A percentile compares a stretch with the other conserved stretches of the same genome.
phyloP scores from a whole-genome alignment of 495 filamentous ascomycete species.

The Neurospora tetrasperma region DNA sequence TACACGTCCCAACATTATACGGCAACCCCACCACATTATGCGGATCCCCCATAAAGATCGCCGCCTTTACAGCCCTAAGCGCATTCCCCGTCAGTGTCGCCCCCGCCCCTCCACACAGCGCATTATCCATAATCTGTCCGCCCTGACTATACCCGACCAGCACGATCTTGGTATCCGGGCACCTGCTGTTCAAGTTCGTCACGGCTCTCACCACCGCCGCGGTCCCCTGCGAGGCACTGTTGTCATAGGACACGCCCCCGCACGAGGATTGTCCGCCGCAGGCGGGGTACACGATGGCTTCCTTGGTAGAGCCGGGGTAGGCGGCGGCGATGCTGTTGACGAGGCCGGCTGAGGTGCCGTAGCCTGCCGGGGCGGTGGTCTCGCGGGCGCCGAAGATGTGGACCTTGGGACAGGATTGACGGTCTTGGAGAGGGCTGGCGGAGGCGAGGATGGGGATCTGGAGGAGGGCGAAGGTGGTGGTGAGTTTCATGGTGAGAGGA shows the following conservation, averaged over 20 bases:
- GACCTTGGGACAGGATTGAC: constrained; percentile 38
- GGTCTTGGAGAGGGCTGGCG: constrained; percentile 16
- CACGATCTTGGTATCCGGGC: constrained; percentile 48
- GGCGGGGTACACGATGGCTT: constrained; percentile 50
- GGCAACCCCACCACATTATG: constrained; percentile 41
- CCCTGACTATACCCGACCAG: constrained; percentile 56
- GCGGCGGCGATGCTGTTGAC: constrained; percentile 44
- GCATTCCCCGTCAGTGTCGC: constrained; percentile 38
- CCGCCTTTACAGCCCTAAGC: constrained; percentile 38
- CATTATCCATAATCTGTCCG: constrained; percentile 54
- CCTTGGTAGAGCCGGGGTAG: constrained; percentile 43
- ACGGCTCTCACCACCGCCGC: constrained; percentile 45
- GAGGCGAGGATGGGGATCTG: constrained; percentile 12
- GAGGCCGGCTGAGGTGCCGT: constrained; percentile 41
- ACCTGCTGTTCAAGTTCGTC: constrained; percentile 41
- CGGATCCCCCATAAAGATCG: constrained; percentile 55
- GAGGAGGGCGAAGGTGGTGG: constrained; percentile 15
- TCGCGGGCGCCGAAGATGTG: constrained; percentile 58
- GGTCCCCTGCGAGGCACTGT: constrained; percentile 42
- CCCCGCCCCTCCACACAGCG: constrained; percentile 49
- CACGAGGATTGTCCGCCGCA: constrained; percentile 44
- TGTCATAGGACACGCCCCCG: constrained; percentile 44
- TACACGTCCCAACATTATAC: constrained; percentile 53
- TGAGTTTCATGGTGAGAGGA: constrained; percentile 16
- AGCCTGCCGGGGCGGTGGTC: constrained; percentile 47